Evolutionary conservation across 495 filamentous ascomycete genomes (phyloP).

Genomic region (Penicillium bialowiezense): DNA sequence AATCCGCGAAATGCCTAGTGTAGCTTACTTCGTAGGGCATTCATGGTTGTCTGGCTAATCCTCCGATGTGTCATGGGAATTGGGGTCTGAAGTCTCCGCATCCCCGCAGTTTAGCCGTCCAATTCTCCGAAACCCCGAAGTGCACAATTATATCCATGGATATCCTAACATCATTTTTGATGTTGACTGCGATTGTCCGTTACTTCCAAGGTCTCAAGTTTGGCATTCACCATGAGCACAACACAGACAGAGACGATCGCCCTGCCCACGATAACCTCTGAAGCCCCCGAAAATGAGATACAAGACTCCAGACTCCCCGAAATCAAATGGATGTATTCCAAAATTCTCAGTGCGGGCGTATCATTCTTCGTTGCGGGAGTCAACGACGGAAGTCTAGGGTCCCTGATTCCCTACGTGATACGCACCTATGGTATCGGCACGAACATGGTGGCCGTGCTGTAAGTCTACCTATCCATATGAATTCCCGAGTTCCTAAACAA

Average conservation of each 20-base stretch:
- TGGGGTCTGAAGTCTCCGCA: neutral
- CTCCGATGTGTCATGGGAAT: no score
- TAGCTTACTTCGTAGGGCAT: no score
- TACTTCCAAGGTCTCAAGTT: neutral
- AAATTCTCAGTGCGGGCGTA: slow-evolving; percentile 25
- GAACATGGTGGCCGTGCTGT: slow-evolving; percentile 27
- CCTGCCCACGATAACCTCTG: slow-evolving; percentile 4
- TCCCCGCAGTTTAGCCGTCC: neutral
- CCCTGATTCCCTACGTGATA: slow-evolving; percentile 55
- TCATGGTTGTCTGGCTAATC: no score
- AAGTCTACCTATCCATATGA: no score
- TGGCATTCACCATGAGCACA: slow-evolving; percentile 10
- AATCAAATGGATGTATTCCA: slow-evolving; percentile 22
- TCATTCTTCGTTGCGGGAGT: slow-evolving; percentile 31
- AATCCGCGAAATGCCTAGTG: no score
- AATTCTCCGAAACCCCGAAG: neutral
- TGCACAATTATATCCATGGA: neutral
- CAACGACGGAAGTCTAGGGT: slow-evolving; percentile 51
- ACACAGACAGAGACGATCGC: slow-evolving; percentile 14
- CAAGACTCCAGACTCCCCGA: slow-evolving; percentile 1
- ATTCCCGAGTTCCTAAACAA: no score
- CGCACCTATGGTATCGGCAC: slow-evolving; percentile 45
- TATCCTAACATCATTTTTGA: neutral
- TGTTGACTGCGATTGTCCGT: no score
- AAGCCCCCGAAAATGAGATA: neutral